Percentiles rank a stretch among this genome's conserved stretches.
Conservation (phyloP, 371 early-diverging fungal genomes). For the Apophysomyces variabilis region DNA sequence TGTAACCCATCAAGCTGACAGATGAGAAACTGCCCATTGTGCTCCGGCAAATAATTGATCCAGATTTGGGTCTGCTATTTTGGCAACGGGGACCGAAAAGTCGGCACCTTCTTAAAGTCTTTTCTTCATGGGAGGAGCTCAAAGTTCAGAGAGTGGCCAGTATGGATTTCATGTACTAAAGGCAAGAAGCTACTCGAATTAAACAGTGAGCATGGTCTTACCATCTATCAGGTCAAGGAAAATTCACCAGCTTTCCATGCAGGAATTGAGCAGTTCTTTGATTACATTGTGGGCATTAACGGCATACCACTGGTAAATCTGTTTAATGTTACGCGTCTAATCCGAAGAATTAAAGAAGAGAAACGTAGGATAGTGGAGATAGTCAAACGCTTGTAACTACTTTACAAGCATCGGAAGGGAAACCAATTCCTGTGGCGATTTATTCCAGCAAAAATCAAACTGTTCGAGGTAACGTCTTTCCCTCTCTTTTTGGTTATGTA, state of each 20-base stretch:
- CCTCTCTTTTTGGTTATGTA: not conserved
- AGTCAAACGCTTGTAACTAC: conserved; percentile 50
- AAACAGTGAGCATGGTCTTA: conserved; percentile 1
- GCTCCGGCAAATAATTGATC: too few relatives aligned
- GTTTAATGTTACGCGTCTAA: too few relatives aligned
- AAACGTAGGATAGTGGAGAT: conserved; percentile 51
- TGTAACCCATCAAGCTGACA: too few relatives aligned
- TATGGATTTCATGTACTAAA: conserved; percentile 56
- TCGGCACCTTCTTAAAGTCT: not conserved
- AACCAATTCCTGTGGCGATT: conserved; percentile 61
- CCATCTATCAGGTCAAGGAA: conserved; percentile 56
- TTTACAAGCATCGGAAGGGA: conserved; percentile 55
- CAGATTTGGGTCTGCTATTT: too few relatives aligned
- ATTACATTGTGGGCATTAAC: conserved; percentile 73
- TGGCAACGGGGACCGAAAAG: not conserved
- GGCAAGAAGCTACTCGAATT: conserved; percentile 19
- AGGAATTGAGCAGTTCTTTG: conserved; percentile 80
- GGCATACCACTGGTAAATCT: conserved; percentile 54
- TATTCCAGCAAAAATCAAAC: conserved; percentile 73
- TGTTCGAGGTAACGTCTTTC: conserved; percentile 52
- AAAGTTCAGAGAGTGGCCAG: conserved; percentile 53
- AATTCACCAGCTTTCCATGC: conserved; percentile 72
- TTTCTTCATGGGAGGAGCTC: conserved; percentile 19
- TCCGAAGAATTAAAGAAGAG: not conserved
- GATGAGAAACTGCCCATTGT: too few relatives aligned